Conservation (phyloP, 768 basidiomycete species). For the Jaapia argillacea region DNA sequence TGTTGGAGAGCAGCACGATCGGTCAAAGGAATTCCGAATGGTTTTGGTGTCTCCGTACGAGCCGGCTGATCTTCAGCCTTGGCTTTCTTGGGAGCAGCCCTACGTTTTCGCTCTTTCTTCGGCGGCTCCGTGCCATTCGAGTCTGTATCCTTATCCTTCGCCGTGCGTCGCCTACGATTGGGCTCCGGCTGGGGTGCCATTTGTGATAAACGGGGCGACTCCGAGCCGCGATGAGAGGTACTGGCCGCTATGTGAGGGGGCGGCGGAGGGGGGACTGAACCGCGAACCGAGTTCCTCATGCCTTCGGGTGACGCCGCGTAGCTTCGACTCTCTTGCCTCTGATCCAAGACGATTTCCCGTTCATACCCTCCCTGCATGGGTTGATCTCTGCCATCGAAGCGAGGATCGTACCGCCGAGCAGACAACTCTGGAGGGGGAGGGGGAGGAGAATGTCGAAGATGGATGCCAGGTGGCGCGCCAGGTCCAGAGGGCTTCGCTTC, state of each 20-base stretch:
- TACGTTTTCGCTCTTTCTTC: slow-evolving; percentile 51
- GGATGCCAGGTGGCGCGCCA: slow-evolving; percentile 15
- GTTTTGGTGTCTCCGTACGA: slow-evolving; percentile 36
- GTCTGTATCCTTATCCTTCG: slow-evolving; percentile 40
- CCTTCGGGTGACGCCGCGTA: slow-evolving; percentile 41
- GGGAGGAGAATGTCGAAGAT: slow-evolving; percentile 25
- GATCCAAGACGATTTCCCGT: slow-evolving; percentile 23
- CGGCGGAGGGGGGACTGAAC: slow-evolving; percentile 9
- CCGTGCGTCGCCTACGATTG: slow-evolving; percentile 32
- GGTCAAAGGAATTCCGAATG: slow-evolving; percentile 11
- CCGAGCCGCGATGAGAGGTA: slow-evolving; percentile 40
- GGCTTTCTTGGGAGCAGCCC: slow-evolving; percentile 26
- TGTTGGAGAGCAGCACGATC: slow-evolving; percentile 3
- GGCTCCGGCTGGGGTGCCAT: slow-evolving; percentile 28
- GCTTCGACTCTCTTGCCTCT: slow-evolving; percentile 2
- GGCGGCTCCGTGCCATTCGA: slow-evolving; percentile 24
- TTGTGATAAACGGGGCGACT: slow-evolving; percentile 42
- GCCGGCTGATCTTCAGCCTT: slow-evolving; percentile 36
- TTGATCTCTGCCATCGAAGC: slow-evolving; percentile 39
- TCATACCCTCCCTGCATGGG: slow-evolving; percentile 23
- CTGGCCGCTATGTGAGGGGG: slow-evolving; percentile 19
- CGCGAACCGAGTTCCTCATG: slow-evolving; percentile 11
- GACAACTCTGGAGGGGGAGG: slow-evolving; percentile 19
- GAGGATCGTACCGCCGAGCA: slow-evolving; percentile 54
- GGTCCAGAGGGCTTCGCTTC: slow-evolving; percentile 39